Evolutionary conservation across 2,329 filamentous ascomycete species (phyloP).

Genomic region (Atkinsonella texensis): DNA sequence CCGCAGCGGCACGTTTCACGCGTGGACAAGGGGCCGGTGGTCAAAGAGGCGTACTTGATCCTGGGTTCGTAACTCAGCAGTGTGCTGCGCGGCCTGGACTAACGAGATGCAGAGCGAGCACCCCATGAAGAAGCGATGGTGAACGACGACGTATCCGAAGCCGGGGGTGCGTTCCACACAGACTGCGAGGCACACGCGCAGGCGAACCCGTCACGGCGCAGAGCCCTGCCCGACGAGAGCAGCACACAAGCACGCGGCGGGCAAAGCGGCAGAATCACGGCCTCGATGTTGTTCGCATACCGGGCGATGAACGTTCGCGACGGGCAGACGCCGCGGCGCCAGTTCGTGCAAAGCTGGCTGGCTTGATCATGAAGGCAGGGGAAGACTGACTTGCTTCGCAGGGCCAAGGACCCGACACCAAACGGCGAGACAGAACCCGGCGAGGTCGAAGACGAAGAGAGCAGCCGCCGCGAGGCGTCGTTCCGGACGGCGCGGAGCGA

Average conservation of each 20-base stretch:
- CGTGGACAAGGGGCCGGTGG: background rate
- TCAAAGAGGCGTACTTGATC: background rate
- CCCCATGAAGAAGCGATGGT: background rate
- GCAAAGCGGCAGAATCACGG: slow-evolving; percentile 7
- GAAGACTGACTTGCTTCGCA: too few relatives aligned
- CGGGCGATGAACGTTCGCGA: slow-evolving; percentile 14
- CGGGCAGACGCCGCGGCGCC: slow-evolving; percentile 11
- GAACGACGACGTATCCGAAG: too few relatives aligned
- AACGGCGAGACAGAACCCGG: too few relatives aligned
- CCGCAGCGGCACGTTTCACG: background rate
- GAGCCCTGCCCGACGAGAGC: too few relatives aligned
- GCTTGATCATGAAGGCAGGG: too few relatives aligned
- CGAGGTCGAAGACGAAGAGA: background rate
- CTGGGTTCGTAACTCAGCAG: background rate
- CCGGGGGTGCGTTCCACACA: too few relatives aligned
- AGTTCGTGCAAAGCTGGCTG: too few relatives aligned
- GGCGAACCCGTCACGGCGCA: too few relatives aligned
- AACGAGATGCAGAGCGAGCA: background rate
- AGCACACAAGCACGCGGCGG: too few relatives aligned
- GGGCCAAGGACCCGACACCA: too few relatives aligned
- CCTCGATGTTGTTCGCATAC: slow-evolving; percentile 20
- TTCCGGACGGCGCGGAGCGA: too few relatives aligned
- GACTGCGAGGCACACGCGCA: too few relatives aligned
- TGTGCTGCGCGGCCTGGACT: background rate
- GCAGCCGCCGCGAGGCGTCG: background rate